Conservation (phyloP, 768 basidiomycete species). For the Mycena latifolia region DNA sequence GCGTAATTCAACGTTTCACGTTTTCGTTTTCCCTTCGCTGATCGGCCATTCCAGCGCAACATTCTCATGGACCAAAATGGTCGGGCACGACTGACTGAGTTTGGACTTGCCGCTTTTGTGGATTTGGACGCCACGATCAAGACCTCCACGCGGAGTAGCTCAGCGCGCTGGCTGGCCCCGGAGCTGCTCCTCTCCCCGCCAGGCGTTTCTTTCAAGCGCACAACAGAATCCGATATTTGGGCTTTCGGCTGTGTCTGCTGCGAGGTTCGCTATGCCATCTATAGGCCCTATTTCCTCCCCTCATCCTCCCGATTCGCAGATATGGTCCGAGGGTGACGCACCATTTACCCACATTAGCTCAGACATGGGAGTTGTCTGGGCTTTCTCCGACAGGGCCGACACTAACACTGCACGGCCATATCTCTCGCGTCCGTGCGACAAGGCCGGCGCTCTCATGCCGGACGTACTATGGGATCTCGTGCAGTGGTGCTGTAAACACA, state of each 20-base stretch:
- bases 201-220: not conserved
- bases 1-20: not conserved
- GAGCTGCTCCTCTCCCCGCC: not conserved
- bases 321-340: not conserved
- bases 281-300: not conserved
- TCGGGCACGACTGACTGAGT: not conserved
- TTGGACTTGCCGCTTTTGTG: slow-evolving; percentile 1
- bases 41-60: not conserved
- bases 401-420: not conserved
- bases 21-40: not conserved
- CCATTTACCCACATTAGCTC: not conserved
- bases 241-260: slow-evolving; percentile 17
- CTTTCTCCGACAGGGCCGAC: not conserved
- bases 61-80: slow-evolving; percentile 4
- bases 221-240: slow-evolving; percentile 10
- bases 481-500: not conserved
- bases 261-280: not conserved
- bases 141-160: not conserved
- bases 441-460: not conserved
- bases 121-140: not conserved
- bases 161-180: slow-evolving; percentile 5
- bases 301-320: not conserved
- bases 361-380: not conserved
- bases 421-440: not conserved
- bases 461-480: slow-evolving; percentile 8